Evolutionary conservation across 257 asterid genomes (phyloP), one percentile per base, ranked within the genome.

Genomic region (Ilex aquifolium): DNA sequence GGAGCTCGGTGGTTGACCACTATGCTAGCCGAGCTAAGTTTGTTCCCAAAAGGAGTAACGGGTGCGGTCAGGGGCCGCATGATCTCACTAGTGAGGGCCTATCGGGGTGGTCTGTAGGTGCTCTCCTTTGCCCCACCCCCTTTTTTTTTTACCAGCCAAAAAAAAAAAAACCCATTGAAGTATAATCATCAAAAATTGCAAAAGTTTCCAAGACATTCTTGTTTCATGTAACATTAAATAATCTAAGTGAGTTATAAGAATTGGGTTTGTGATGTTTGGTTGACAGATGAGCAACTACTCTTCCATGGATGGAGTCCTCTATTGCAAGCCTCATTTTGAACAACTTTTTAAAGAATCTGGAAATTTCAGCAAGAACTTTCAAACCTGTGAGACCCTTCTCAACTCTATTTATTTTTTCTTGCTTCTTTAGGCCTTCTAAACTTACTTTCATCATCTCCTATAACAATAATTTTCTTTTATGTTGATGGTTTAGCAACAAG

Each of bases 251-350:
- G 54, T 49, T 49, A 15, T 49, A 15, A 49, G 5, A 49, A 49
- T 12, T 12, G 13, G 50, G 9, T n/a, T n/a, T 49, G 17, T 49
- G 54, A 51, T 48, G 46, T 44, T 16, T 29, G 29, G 3, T 46
- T 73, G 61, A 52, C 69, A 80, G 83, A 80, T 80, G 81, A 80
- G 86, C 73, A 80, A 80, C 50, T 80, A 80, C 69, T 80, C 83
- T 4, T 80, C 86, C 57, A 77, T 80, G 86, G 86, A 80, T 72
- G 86, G 86, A 62, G 77, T 74, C 62, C 81, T 77, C 32, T 80
- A 80, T 50, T 80, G 86, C 77, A 80, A 80, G 67, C n/a, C 86
- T 31, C 86, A 80, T 74, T 80, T 80, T 16, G 86, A 80, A 58
- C 86, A 80, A 52, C 81, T 80, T 56, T 80, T 80, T 51, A 77